These are phyloP conservation scores for Pontederia crassipes DNA, from an alignment of 176 grass and related monocot genomes.

Conservation along the genomic window DNA sequence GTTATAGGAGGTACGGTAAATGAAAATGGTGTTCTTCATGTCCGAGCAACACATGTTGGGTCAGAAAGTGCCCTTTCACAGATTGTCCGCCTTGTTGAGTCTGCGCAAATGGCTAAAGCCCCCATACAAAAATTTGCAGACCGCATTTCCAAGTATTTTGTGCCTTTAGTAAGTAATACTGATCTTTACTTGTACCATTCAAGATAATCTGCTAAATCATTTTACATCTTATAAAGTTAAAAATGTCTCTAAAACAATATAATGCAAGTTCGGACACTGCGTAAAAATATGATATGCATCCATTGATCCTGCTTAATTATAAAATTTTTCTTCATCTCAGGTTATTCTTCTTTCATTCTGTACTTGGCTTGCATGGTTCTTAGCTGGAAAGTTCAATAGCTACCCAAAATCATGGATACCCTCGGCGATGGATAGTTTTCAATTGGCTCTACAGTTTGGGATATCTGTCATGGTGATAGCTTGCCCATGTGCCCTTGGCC, in stretches of 20 bases:
- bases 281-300: too few relatives aligned
- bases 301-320: too few relatives aligned
- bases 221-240: too few relatives aligned
- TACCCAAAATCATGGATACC: constrained; percentile 87
- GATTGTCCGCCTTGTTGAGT: constrained; percentile 84
- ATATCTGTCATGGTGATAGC: constrained; percentile 99
- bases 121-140: constrained; percentile 94
- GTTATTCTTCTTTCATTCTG: constrained; percentile 59
- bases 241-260: too few relatives aligned
- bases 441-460: constrained; percentile 88
- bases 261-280: too few relatives aligned
- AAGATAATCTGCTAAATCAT: background rate
- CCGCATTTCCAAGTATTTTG: constrained; percentile 83
- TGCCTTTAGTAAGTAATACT: constrained; percentile 51
- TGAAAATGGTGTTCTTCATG: constrained; percentile 87
- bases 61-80: constrained; percentile 81
- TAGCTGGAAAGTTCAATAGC: constrained; percentile 57
- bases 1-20: constrained; percentile 93
- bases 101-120: constrained; percentile 94
- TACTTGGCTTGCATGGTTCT: constrained; percentile 83
- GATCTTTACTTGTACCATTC: background rate
- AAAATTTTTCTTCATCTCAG: background rate
- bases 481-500: constrained; percentile 78
- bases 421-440: constrained; percentile 85
- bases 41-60: constrained; percentile 76